Evolutionary conservation across 2,329 filamentous ascomycete species (phyloP).

Genomic region (Neobulgaria alba): DNA sequence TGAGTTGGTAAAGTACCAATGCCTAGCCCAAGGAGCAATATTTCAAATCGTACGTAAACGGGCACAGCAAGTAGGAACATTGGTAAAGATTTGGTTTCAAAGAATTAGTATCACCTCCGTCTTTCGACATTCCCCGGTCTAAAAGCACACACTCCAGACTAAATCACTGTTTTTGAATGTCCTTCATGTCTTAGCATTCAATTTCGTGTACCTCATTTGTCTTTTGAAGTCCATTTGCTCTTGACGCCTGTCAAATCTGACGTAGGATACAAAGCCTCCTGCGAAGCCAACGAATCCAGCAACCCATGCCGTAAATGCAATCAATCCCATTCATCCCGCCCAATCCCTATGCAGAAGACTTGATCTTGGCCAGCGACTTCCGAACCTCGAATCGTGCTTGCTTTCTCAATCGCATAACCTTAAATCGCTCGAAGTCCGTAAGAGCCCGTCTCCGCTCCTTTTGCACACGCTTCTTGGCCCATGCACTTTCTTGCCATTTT

Average conservation of each 20-base stretch:
- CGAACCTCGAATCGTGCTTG: slow-evolving; percentile 97
- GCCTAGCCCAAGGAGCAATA: too few species aligned
- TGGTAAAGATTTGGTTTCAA: too few species aligned
- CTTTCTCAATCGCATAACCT: slow-evolving; percentile 99
- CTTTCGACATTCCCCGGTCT: too few species aligned
- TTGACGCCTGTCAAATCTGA: slow-evolving; percentile 55
- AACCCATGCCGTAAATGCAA: slow-evolving; percentile 41
- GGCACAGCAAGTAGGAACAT: too few species aligned
- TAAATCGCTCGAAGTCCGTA: slow-evolving; percentile 99
- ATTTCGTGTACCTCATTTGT: slow-evolving; percentile 11
- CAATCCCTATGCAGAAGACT: slow-evolving; percentile 52
- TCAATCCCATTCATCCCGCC: slow-evolving; percentile 32
- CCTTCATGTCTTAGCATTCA: neutral
- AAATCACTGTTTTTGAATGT: neutral
- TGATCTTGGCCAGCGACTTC: slow-evolving; percentile 92
- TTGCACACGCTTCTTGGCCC: slow-evolving; percentile 88
- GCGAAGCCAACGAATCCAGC: slow-evolving; percentile 50
- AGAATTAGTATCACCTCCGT: too few species aligned
- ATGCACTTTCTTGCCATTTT: slow-evolving; percentile 87
- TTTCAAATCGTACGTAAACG: too few species aligned
- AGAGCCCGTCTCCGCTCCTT: slow-evolving; percentile 80
- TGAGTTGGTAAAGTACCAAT: too few species aligned
- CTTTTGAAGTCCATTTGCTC: slow-evolving; percentile 51
- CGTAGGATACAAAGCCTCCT: slow-evolving; percentile 58
- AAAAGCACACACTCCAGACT: neutral